Evolutionary conservation across 2,329 filamentous ascomycete genomes (phyloP).

Genomic region (Clathrospora elynae): DNA sequence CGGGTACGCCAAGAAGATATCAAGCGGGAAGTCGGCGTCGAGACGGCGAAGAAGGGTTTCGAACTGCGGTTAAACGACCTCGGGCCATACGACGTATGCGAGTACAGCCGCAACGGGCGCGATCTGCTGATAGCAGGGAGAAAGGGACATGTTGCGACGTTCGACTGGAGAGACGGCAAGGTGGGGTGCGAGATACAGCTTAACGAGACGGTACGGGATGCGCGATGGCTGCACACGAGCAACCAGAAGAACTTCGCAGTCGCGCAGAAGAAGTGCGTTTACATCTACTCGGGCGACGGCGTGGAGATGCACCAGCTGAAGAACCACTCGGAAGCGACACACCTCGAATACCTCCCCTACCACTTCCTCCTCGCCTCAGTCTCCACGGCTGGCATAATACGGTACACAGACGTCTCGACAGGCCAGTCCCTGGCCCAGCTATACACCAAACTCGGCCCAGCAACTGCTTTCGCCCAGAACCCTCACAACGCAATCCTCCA

Average conservation of each 20-base stretch:
- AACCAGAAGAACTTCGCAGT: constrained; percentile 95
- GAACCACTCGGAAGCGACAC: constrained; percentile 87
- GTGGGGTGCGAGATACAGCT: constrained; percentile 90
- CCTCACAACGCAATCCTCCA: constrained; percentile 91
- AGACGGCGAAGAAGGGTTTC: constrained; percentile 90
- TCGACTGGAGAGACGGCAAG: constrained; percentile 94
- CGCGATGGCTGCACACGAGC: constrained; percentile 76
- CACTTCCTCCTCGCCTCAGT: constrained; percentile 91
- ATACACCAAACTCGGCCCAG: constrained; percentile 80
- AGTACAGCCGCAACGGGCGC: constrained; percentile 88
- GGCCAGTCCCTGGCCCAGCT: constrained; percentile 86
- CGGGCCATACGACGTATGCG: constrained; percentile 84
- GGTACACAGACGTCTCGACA: constrained; percentile 94
- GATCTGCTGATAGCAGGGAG: constrained; percentile 83
- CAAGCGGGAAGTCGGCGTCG: constrained; percentile 71
- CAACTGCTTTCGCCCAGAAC: constrained; percentile 85
- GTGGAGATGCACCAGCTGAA: constrained; percentile 90
- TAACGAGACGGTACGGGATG: constrained; percentile 86
- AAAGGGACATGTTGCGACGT: constrained; percentile 93
- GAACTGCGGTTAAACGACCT: constrained; percentile 77
- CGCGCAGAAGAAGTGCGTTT: constrained; percentile 94
- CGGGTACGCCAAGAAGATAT: constrained; percentile 91
- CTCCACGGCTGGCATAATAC: constrained; percentile 78
- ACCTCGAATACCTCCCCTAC: constrained; percentile 95
- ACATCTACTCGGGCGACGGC: constrained; percentile 91